These are phyloP conservation scores for Diaporthe velutina DNA, from an alignment of 2,329 filamentous ascomycete genomes.

Conservation along the genomic window DNA sequence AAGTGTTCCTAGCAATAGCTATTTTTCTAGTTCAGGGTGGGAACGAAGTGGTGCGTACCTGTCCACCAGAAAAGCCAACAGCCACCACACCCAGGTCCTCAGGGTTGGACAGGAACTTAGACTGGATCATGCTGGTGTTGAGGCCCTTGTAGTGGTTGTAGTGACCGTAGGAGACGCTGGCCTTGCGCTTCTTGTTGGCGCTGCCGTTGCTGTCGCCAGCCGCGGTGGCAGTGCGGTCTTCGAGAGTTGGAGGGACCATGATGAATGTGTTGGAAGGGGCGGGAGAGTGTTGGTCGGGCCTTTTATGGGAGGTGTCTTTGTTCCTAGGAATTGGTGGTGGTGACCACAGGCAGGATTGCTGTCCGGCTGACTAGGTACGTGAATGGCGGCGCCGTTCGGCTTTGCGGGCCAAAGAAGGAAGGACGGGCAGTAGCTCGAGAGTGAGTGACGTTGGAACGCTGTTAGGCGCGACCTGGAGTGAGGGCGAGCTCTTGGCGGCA, in stretches of 20 bases:
- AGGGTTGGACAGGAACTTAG: conserved; percentile 83
- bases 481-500: neutral
- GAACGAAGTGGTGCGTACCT: conserved; percentile 69
- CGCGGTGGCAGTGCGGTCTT: conserved; percentile 32
- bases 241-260: conserved; percentile 36
- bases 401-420: conserved; percentile 14
- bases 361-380: neutral
- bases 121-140: conserved; percentile 67
- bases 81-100: conserved; percentile 91
- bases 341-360: neutral
- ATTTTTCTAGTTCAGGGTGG: neutral
- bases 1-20: neutral
- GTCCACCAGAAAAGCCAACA: conserved; percentile 95
- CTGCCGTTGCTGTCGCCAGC: conserved; percentile 14
- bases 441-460: conserved; percentile 8
- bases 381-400: conserved; percentile 12
- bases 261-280: neutral
- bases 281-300: neutral
- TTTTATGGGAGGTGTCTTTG: neutral
- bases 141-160: conserved; percentile 49
- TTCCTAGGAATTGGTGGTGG: neutral
- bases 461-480: conserved; percentile 17
- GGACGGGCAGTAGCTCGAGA: conserved; percentile 16
- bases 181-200: conserved; percentile 35
- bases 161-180: conserved; percentile 40